These are phyloP conservation scores for Xylaria polymorpha DNA, from an alignment of 2,329 filamentous ascomycete genomes.

Conservation along the genomic window DNA sequence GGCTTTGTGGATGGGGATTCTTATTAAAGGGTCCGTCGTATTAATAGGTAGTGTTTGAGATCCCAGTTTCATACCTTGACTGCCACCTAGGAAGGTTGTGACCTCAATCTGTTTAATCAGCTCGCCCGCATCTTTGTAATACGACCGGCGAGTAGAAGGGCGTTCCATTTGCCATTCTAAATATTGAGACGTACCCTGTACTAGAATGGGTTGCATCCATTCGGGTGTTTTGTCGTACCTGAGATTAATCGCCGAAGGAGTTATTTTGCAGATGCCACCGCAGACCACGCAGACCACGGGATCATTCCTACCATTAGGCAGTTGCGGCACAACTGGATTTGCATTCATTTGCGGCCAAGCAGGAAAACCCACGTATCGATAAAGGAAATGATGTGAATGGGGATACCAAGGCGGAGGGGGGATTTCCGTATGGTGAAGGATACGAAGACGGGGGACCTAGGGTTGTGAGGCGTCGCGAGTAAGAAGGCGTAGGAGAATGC, in stretches of 20 bases:
- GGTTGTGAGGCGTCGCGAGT: no score
- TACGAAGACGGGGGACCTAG: no score
- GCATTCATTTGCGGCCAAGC: not conserved
- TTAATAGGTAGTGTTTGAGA: conserved; percentile 18
- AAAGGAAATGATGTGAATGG: no score
- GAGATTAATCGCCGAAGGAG: not conserved
- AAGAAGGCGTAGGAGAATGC: not conserved
- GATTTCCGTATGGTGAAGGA: no score
- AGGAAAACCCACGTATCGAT: no score
- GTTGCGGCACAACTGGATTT: not conserved
- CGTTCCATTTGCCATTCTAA: conserved; percentile 32
- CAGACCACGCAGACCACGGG: conserved; percentile 42
- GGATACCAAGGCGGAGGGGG: no score
- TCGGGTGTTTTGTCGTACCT: not conserved
- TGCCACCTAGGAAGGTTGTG: conserved; percentile 30
- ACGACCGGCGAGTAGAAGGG: not conserved
- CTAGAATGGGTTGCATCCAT: conserved; percentile 40
- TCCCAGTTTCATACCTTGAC: conserved; percentile 15
- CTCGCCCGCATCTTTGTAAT: not conserved
- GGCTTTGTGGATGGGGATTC: conserved; percentile 39
- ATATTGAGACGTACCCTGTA: conserved; percentile 32
- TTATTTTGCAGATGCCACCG: conserved; percentile 39
- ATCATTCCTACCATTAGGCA: not conserved
- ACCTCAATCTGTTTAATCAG: conserved; percentile 21
- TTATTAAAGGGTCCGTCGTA: conserved; percentile 33